These are phyloP conservation scores for Ramularia endophylla DNA, from an alignment of 2,329 filamentous ascomycete genomes.

Conservation along the genomic window DNA sequence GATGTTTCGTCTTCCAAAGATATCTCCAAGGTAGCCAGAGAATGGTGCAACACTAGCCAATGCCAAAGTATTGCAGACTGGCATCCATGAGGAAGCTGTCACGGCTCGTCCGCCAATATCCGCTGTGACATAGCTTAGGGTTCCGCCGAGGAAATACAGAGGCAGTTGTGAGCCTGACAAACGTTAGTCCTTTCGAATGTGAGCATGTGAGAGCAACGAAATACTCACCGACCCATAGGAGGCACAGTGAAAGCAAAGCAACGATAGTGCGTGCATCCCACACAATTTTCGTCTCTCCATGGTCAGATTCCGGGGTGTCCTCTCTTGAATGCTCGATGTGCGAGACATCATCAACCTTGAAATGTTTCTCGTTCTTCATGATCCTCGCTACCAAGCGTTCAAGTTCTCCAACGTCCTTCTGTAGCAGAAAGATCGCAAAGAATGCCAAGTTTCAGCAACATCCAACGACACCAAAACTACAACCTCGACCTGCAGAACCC, in stretches of 20 bases:
- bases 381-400: too few species aligned
- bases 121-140: constrained; percentile 8
- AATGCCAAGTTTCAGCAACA: too few species aligned
- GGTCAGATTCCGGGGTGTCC: neutral
- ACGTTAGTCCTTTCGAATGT: too few species aligned
- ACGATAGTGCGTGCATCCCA: neutral
- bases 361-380: too few species aligned
- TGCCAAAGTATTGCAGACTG: constrained; percentile 12
- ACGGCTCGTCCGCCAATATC: constrained; percentile 8
- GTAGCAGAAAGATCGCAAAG: too few species aligned
- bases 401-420: too few species aligned
- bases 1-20: constrained; percentile 11
- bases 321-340: too few species aligned
- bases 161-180: constrained; percentile 10
- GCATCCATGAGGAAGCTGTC: constrained; percentile 9
- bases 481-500: too few species aligned
- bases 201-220: too few species aligned
- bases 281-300: neutral
- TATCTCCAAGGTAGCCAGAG: constrained; percentile 13
- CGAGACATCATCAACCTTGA: too few species aligned
- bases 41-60: constrained; percentile 13
- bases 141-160: constrained; percentile 12
- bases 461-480: too few species aligned
- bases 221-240: neutral
- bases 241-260: neutral